A percentile compares a stretch with the other conserved stretches of the same genome.
Conservation (phyloP, 495 filamentous ascomycete genomes). For the Melanomma pulvis-pyrius region DNA sequence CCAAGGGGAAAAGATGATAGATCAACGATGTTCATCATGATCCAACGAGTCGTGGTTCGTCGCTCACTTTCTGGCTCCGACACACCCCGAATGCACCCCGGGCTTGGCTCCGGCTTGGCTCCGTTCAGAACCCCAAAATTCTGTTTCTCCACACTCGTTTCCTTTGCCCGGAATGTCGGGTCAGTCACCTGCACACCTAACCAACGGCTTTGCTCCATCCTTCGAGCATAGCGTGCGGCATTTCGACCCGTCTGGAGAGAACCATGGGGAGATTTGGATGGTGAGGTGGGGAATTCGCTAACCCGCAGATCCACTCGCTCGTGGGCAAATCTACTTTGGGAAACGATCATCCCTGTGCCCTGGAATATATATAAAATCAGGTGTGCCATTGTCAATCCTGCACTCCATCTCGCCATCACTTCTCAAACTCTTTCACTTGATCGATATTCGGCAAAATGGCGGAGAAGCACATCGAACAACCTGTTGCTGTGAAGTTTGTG, state of each 20-base stretch:
- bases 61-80: neutral
- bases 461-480: constrained; percentile 11
- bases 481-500: neutral
- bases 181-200: neutral
- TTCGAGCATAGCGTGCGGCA: constrained; percentile 3
- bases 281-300: constrained; percentile 10
- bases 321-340: neutral
- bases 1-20: neutral
- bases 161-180: neutral
- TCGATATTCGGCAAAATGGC: constrained; percentile 10
- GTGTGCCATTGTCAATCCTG: neutral
- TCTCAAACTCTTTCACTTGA: neutral
- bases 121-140: neutral
- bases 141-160: neutral
- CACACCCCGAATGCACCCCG: neutral
- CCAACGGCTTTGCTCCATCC: neutral
- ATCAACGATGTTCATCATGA: constrained; percentile 1
- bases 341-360: constrained; percentile 15
- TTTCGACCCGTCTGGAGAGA: neutral
- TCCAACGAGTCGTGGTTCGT: constrained; percentile 1
- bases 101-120: constrained; percentile 29
- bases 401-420: neutral
- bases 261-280: neutral
- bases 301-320: constrained; percentile 17
- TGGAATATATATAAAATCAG: constrained; percentile 5